Evolutionary conservation across 345 rosid genomes (phyloP).

Genomic region (Microthlaspi erraticum): DNA sequence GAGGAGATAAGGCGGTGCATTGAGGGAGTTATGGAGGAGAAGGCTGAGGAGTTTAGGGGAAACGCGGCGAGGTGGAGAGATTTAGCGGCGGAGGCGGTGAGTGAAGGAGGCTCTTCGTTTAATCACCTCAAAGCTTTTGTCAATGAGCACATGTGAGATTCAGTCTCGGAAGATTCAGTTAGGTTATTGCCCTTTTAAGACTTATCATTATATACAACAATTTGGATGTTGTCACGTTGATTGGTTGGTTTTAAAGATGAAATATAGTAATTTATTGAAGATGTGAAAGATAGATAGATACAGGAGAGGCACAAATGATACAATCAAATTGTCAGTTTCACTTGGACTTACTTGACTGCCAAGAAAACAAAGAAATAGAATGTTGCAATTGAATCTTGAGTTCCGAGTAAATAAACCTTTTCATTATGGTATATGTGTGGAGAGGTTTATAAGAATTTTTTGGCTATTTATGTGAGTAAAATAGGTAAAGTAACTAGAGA

Average conservation of each 20-base stretch:
- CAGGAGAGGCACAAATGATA: slow-evolving; percentile 21
- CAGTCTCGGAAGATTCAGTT: background rate
- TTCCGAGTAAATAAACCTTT: slow-evolving; percentile 9
- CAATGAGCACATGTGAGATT: slow-evolving; percentile 38
- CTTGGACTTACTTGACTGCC: slow-evolving; percentile 34
- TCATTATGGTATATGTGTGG: too few species aligned
- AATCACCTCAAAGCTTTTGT: slow-evolving; percentile 59
- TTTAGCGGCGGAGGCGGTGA: slow-evolving; percentile 51
- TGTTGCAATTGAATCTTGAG: slow-evolving; percentile 29
- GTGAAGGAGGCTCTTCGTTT: slow-evolving; percentile 60
- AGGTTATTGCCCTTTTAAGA: background rate
- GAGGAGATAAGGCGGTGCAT: slow-evolving; percentile 68
- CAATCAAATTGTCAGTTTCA: slow-evolving; percentile 30
- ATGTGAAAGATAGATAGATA: slow-evolving; percentile 8
- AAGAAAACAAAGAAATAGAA: slow-evolving; percentile 27
- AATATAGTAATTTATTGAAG: slow-evolving; percentile 2
- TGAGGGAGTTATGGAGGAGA: slow-evolving; percentile 58
- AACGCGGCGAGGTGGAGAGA: slow-evolving; percentile 61
- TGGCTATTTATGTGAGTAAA: too few species aligned
- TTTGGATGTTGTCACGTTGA: background rate
- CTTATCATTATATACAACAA: background rate
- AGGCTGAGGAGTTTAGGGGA: slow-evolving; percentile 46
- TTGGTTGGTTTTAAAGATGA: slow-evolving; percentile 18
- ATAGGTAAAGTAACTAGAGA: too few species aligned
- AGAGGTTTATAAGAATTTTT: too few species aligned